Base-by-base conservation (phyloP, 2,329 filamentous ascomycete species). In the Apiospora saccharicola region DNA sequence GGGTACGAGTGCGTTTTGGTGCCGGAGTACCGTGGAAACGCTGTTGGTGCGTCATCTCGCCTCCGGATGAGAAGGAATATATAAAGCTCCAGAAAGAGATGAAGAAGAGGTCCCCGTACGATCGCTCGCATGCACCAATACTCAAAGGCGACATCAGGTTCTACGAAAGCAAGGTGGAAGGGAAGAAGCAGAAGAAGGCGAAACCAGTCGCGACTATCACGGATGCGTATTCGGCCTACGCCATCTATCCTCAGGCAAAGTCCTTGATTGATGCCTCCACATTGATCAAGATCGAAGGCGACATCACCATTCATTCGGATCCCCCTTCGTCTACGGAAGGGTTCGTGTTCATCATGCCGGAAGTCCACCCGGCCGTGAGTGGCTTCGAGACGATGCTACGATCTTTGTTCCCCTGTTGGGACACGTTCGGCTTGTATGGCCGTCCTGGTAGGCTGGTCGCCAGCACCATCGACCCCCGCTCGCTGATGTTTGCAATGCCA, bases 401-500 rank as follows among this genome's bases (percentile, higher is more conserved):
- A 67, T 98, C 94, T 84, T 86, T 99, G 16, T 97, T 99, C 80
- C 96, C 96, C 0, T 94, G 95, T 0, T 99, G 94, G 86, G 96
- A 99, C 80, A 94, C 94, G 0, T 99, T 98, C 81, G 91, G 89
- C 51, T 86, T 99, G 1, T 99, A 99, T 78, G 96, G 96, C 41
- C 92, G 96, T 30, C 96, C 96, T 0, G 93, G 90, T 41, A 91
- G 94, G 74, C 87, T 99, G 64, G 91, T 98, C 46, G 94, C 96
- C 3, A 97, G 97, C 79, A 92, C 93, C 0, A 89, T 95, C 64
- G 95, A 98, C 82, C 87, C 93, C 4, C 90, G 94, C 67, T 97
- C 96, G 72, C 87, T 99, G 75, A 99, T 99, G 96, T 99, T 98
- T 81, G 96, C 95, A 7, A 97, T 99, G 92, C 96, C 96, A 0